Percentiles rank a stretch among this genome's conserved stretches.
These are phyloP conservation scores for Colletotrichum musae DNA, from an alignment of 2,329 filamentous ascomycete species.

Conservation along the genomic window DNA sequence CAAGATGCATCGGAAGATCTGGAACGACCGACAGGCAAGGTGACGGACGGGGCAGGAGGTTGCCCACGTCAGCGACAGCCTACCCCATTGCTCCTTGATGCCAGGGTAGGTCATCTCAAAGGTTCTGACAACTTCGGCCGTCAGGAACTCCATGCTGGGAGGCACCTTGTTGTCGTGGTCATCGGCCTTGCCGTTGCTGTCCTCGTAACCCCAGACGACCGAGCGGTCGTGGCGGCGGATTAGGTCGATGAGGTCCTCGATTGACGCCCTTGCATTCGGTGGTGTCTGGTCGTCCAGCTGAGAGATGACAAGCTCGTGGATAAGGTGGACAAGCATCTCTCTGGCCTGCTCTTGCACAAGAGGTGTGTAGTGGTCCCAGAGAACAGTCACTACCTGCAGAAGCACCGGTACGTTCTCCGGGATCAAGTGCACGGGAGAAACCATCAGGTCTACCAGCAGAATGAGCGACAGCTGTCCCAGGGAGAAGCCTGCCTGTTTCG, in stretches of 20 bases:
- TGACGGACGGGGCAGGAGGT: constrained; percentile 97
- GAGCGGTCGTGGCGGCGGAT: constrained; percentile 87
- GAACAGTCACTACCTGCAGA: constrained; percentile 90
- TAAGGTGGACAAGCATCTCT: constrained; percentile 97
- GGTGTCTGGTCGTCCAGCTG: constrained; percentile 79
- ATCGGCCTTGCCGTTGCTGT: constrained; percentile 85
- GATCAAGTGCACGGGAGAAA: constrained; percentile 86
- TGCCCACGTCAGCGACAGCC: constrained; percentile 92
- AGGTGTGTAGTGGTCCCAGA: constrained; percentile 98
- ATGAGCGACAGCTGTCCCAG: constrained; percentile 94
- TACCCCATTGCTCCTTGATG: constrained; percentile 92
- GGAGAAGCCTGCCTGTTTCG: constrained; percentile 93
- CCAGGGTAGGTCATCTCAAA: constrained; percentile 88
- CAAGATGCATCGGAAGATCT: constrained; percentile 94
- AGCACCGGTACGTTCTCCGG: constrained; percentile 87
- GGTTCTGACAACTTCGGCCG: constrained; percentile 84
- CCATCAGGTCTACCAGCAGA: constrained; percentile 94
- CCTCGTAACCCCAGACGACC: constrained; percentile 95
- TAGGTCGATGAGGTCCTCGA: constrained; percentile 89
- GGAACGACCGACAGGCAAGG: constrained; percentile 95
- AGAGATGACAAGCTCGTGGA: constrained; percentile 92
- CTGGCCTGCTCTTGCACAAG: constrained; percentile 96
- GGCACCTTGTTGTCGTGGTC: constrained; percentile 86
- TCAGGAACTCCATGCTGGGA: constrained; percentile 87
- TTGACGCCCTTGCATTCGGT: constrained; percentile 75